Evolutionary conservation across 2,329 filamentous ascomycete species (phyloP).

Genomic region (Exophiala sp.): DNA sequence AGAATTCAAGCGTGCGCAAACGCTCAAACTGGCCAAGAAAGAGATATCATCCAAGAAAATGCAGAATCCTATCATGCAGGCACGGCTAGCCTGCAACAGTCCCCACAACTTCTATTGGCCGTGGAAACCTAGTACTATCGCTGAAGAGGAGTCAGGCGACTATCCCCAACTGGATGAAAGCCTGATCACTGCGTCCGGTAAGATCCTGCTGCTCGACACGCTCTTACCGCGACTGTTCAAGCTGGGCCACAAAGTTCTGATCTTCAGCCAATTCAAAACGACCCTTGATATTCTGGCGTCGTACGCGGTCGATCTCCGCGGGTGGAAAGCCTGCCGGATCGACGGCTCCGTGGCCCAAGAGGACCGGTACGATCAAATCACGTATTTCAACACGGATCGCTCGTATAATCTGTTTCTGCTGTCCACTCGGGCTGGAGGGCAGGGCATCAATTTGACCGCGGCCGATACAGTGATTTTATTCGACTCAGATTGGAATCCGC

Average conservation of each 20-base stretch:
- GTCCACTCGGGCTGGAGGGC: conserved; percentile 85
- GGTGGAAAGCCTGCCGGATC: conserved; percentile 82
- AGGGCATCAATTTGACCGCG: conserved; percentile 88
- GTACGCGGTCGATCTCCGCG: conserved; percentile 73
- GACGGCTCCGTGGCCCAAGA: conserved; percentile 80
- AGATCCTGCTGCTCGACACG: conserved; percentile 90
- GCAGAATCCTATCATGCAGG: conserved; percentile 87
- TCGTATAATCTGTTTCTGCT: conserved; percentile 76
- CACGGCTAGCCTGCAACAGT: conserved; percentile 86
- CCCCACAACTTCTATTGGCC: conserved; percentile 97
- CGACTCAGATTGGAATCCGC: conserved; percentile 90
- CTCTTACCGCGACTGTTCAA: conserved; percentile 72
- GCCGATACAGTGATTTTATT: conserved; percentile 93
- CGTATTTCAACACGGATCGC: conserved; percentile 65
- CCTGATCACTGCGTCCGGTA: conserved; percentile 82
- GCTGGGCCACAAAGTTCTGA: conserved; percentile 80
- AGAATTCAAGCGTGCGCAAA: conserved; percentile 31
- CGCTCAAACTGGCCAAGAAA: conserved; percentile 55
- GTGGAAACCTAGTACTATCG: conserved; percentile 61
- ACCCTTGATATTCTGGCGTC: conserved; percentile 88
- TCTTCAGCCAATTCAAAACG: conserved; percentile 95
- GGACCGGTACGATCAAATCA: conserved; percentile 67
- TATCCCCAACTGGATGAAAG: conserved; percentile 68
- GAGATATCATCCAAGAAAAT: conserved; percentile 89
- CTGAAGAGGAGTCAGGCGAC: conserved; percentile 53